Evolutionary conservation across 2,329 filamentous ascomycete species (phyloP).

Genomic region (Pyrenochaeta sp.): DNA sequence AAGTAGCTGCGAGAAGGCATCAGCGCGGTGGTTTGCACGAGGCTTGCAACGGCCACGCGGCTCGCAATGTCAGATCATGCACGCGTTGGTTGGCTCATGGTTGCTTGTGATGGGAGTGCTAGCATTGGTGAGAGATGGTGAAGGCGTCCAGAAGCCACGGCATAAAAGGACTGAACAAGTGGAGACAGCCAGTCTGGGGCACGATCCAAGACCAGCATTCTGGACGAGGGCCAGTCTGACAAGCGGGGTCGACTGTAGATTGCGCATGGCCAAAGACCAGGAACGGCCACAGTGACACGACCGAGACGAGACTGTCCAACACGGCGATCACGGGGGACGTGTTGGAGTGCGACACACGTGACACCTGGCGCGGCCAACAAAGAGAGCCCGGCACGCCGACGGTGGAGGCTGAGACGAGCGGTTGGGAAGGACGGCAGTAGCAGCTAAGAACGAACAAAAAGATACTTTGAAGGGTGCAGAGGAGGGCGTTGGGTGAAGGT

Average conservation of each 20-base stretch:
- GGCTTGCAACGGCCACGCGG: background rate
- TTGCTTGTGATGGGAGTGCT: no score
- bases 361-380: background rate
- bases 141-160: no score
- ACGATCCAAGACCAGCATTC: background rate
- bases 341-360: slow-evolving; percentile 7
- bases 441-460: background rate
- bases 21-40: background rate
- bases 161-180: background rate
- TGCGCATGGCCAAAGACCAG: background rate
- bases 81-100: background rate
- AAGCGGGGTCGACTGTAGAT: background rate
- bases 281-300: background rate
- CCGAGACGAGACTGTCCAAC: slow-evolving; percentile 2
- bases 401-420: background rate
- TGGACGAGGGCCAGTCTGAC: background rate
- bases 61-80: background rate
- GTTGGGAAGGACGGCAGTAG: background rate
- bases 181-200: background rate
- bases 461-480: background rate
- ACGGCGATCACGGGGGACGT: slow-evolving; percentile 1
- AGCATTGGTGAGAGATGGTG: no score
- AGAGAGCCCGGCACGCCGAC: slow-evolving; percentile 13
- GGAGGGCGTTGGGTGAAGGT: no score
- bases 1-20: background rate